A percentile compares a stretch with the other conserved stretches of the same genome.
Evolutionary conservation across 164 flowering plant genomes (phyloP).

Genomic region (Vitis amurensis): DNA sequence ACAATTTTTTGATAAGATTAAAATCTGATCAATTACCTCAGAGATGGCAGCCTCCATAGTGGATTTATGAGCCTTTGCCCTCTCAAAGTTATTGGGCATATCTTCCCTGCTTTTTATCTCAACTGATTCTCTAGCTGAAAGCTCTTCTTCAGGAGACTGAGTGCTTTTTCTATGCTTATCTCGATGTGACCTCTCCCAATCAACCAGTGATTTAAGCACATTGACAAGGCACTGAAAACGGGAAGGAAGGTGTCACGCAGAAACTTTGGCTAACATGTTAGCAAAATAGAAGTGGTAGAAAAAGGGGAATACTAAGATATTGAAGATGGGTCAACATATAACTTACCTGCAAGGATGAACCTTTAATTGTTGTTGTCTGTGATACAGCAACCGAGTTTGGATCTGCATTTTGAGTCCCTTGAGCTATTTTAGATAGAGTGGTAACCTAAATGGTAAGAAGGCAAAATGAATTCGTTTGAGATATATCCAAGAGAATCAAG

Average conservation of each 20-base stretch:
- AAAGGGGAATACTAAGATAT: neutral
- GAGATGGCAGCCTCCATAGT: constrained; percentile 90
- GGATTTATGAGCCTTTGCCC: constrained; percentile 94
- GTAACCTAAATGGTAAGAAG: constrained; percentile 53
- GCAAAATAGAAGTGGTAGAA: neutral
- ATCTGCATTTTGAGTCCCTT: constrained; percentile 76
- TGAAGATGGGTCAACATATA: constrained; percentile 1
- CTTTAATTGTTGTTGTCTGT: constrained; percentile 70
- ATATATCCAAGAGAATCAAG: constrained; percentile 1
- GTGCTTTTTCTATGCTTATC: constrained; percentile 36
- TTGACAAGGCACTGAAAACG: constrained; percentile 78
- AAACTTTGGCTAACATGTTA: constrained; percentile 1
- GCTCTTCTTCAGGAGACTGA: constrained; percentile 39
- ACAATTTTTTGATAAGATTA: neutral
- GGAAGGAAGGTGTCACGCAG: constrained; percentile 9
- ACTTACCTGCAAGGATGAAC: constrained; percentile 90
- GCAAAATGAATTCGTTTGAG: constrained; percentile 6
- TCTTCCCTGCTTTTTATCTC: constrained; percentile 59
- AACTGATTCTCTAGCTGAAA: constrained; percentile 33
- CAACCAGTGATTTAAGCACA: constrained; percentile 85
- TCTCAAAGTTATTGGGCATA: constrained; percentile 69
- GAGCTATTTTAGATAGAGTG: constrained; percentile 78
- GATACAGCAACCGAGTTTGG: constrained; percentile 67
- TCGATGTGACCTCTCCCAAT: constrained; percentile 75
- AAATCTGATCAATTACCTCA: constrained; percentile 52